phyloP scores from a whole-genome alignment of 257 asterid genomes.

The Nicotiana tabacum region DNA sequence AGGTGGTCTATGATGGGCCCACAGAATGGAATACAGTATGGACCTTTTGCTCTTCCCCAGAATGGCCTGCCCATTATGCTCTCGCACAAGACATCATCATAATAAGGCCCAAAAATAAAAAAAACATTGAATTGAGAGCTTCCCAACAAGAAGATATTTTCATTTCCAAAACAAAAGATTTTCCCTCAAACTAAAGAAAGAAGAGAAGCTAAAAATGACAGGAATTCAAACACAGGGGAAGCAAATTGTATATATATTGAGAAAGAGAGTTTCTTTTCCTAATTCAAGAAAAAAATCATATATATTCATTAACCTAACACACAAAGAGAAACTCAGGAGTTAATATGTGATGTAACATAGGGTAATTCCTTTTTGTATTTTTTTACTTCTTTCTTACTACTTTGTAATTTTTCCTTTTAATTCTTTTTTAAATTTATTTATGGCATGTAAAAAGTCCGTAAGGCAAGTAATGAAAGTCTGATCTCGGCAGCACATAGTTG shows the following conservation, averaged over 20 bases:
- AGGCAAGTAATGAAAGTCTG: constrained; percentile 22
- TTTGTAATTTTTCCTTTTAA: not conserved
- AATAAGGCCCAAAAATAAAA: not conserved
- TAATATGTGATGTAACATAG: not conserved
- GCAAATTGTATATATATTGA: constrained; percentile 13
- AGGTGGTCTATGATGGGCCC: constrained; percentile 78
- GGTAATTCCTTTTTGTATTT: not conserved
- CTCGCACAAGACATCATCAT: constrained; percentile 29
- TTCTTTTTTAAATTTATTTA: not conserved
- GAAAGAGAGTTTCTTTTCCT: not conserved
- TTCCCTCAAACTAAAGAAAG: not conserved
- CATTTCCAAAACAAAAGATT: not conserved
- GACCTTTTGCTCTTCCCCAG: constrained; percentile 85
- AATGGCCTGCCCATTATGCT: constrained; percentile 69
- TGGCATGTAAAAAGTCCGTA: constrained; percentile 30
- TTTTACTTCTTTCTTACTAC: not conserved
- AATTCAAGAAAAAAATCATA: not conserved
- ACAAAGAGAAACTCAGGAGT: constrained; percentile 5
- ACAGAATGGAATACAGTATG: constrained; percentile 76
- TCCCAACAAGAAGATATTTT: not conserved
- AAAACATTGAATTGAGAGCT: not conserved
- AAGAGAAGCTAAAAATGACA: not conserved
- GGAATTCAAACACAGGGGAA: not conserved
- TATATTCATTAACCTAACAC: constrained; percentile 3
- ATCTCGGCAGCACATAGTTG: not conserved